These are phyloP conservation scores for Phytopythium oedochilum DNA, from an alignment of 352 stramenopile species.

Conservation along the genomic window DNA sequence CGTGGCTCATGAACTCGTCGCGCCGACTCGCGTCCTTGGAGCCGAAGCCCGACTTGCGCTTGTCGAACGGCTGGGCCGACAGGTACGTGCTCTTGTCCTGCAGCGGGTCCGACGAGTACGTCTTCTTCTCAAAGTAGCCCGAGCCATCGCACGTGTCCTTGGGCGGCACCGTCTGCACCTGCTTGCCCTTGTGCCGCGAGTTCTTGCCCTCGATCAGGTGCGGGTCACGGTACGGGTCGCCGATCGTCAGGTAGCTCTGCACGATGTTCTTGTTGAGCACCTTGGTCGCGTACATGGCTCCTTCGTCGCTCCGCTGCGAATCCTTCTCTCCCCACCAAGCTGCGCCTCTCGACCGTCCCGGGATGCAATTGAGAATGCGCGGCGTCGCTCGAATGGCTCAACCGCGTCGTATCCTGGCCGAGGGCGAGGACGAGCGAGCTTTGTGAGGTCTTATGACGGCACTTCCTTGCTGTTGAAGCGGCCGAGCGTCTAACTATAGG, in stretches of 20 bases:
- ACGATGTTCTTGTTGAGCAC: conserved; percentile 82
- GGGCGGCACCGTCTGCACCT: conserved; percentile 59
- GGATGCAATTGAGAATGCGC: conserved; percentile 7
- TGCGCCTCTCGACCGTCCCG: not conserved
- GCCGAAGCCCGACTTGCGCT: conserved; percentile 88
- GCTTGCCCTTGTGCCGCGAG: conserved; percentile 70
- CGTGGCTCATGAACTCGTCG: conserved; percentile 90
- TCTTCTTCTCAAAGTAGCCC: conserved; percentile 85
- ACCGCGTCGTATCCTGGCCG: not conserved
- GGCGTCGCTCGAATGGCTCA: too few species aligned
- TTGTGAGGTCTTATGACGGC: not conserved
- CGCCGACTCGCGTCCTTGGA: conserved; percentile 87
- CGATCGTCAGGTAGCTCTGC: conserved; percentile 74
- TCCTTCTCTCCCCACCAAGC: not conserved
- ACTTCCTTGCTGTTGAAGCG: conserved; percentile 1
- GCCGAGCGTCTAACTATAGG: not conserved
- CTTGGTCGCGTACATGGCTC: conserved; percentile 69
- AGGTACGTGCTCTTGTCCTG: conserved; percentile 87
- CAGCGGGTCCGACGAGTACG: conserved; percentile 82
- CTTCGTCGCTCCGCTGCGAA: not conserved
- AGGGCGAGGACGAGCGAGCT: conserved; percentile 1
- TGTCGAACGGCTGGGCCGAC: conserved; percentile 80
- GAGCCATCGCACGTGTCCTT: conserved; percentile 80
- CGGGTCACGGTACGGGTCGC: conserved; percentile 68
- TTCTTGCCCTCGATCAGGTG: conserved; percentile 71